Conservation (phyloP, 768 basidiomycete species). For the Trametes villosa region DNA sequence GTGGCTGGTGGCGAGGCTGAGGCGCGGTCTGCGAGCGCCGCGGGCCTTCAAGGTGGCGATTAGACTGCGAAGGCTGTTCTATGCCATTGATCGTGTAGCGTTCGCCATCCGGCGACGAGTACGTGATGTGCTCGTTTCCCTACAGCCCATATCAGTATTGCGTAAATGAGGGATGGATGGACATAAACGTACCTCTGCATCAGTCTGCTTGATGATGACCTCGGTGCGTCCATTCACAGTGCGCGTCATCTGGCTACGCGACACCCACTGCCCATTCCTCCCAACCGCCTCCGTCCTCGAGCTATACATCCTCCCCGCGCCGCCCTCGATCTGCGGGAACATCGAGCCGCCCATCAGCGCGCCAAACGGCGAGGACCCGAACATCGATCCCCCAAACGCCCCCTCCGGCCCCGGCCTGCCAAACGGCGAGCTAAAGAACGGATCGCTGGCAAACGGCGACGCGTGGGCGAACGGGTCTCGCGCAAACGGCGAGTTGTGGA, state of each 20-base stretch:
- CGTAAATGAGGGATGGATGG: neutral
- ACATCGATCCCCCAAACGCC: slow-evolving; percentile 14
- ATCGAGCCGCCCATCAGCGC: slow-evolving; percentile 10
- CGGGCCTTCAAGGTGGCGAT: slow-evolving; percentile 5
- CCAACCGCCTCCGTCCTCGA: slow-evolving; percentile 32
- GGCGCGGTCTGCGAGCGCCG: slow-evolving; percentile 7
- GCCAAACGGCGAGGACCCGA: slow-evolving; percentile 16
- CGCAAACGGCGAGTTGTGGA: slow-evolving; percentile 15
- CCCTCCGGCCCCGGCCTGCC: too few relatives aligned
- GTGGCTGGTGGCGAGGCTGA: slow-evolving; percentile 1
- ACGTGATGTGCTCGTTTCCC: slow-evolving; percentile 78
- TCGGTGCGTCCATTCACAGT: slow-evolving; percentile 73
- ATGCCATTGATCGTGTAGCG: slow-evolving; percentile 71
- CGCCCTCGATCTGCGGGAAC: slow-evolving; percentile 21
- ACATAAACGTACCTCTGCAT: slow-evolving; percentile 55
- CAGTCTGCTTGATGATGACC: slow-evolving; percentile 55
- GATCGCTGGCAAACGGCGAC: slow-evolving; percentile 4
- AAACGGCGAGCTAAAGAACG: slow-evolving; percentile 16
- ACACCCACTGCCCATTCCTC: slow-evolving; percentile 48
- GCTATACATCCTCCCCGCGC: slow-evolving; percentile 26
- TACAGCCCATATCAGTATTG: slow-evolving; percentile 33
- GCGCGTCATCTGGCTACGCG: slow-evolving; percentile 59
- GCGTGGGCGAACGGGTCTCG: slow-evolving; percentile 23
- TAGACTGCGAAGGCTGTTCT: slow-evolving; percentile 37
- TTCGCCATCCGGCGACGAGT: slow-evolving; percentile 69